These are phyloP conservation scores for Rhytidiadelphus loreus DNA, from an alignment of 225 moss, liverwort and hornwort genomes.

Conservation along the genomic window DNA sequence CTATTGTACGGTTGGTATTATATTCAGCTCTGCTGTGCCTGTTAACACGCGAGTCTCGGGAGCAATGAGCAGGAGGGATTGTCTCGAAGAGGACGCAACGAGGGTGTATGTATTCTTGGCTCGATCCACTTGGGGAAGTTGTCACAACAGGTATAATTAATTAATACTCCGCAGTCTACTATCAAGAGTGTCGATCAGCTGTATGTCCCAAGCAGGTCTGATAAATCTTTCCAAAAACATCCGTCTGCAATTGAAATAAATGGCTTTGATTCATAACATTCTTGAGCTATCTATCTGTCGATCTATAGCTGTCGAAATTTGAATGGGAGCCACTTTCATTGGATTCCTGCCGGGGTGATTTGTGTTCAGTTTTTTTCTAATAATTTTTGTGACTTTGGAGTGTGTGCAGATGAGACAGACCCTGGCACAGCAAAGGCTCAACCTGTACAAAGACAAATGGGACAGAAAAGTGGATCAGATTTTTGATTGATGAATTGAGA, in stretches of 20 bases:
- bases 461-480: neutral
- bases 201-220: neutral
- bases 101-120: neutral
- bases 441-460: neutral
- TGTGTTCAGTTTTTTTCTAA: too few relatives aligned
- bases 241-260: neutral
- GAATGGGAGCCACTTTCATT: neutral
- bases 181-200: neutral
- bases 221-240: neutral
- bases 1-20: neutral
- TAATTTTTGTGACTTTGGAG: neutral
- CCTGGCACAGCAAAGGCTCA: slow-evolving; percentile 1
- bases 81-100: neutral
- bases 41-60: neutral
- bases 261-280: neutral
- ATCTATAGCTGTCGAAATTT: neutral
- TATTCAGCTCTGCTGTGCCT: neutral
- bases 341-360: neutral
- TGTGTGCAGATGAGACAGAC: slow-evolving; percentile 3
- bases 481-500: slow-evolving; percentile 9
- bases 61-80: slow-evolving; percentile 10
- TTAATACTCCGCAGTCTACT: neutral
- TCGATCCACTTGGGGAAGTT: slow-evolving; percentile 19
- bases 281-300: neutral
- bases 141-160: neutral